Evolutionary conservation across 768 basidiomycete genomes (phyloP).

Genomic region (Lactifluus pinguis): DNA sequence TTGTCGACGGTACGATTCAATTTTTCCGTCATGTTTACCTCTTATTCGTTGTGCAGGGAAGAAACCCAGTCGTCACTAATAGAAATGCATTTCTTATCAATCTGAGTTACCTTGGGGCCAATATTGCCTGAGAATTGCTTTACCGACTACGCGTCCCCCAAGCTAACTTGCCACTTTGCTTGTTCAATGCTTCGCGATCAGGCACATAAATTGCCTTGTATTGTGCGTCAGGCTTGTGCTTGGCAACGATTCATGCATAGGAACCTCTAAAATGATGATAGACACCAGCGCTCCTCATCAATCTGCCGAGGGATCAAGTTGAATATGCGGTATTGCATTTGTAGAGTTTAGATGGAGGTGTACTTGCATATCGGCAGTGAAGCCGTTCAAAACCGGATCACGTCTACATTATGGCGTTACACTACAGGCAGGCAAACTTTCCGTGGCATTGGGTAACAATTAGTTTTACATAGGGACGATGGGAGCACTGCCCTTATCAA

Average conservation of each 20-base stretch:
- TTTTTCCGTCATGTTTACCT: background rate
- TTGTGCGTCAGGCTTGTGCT: background rate
- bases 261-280: background rate
- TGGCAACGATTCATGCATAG: background rate
- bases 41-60: conserved; percentile 30
- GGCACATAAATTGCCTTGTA: background rate
- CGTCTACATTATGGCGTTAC: background rate
- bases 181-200: background rate
- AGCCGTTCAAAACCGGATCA: background rate
- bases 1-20: conserved; percentile 69
- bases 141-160: background rate
- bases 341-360: background rate
- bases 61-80: conserved; percentile 41
- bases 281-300: background rate
- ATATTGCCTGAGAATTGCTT: background rate
- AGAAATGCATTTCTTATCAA: background rate
- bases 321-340: background rate
- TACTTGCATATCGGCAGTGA: background rate
- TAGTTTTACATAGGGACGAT: conserved; percentile 36
- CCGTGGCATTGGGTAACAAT: background rate
- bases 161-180: background rate
- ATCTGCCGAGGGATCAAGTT: background rate
- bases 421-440: too few relatives aligned
- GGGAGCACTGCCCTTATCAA: conserved; percentile 64
- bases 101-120: background rate